Evolutionary conservation across 192 early-diverging fungal genomes (phyloP).

Genomic region (Coemansia sp.): DNA sequence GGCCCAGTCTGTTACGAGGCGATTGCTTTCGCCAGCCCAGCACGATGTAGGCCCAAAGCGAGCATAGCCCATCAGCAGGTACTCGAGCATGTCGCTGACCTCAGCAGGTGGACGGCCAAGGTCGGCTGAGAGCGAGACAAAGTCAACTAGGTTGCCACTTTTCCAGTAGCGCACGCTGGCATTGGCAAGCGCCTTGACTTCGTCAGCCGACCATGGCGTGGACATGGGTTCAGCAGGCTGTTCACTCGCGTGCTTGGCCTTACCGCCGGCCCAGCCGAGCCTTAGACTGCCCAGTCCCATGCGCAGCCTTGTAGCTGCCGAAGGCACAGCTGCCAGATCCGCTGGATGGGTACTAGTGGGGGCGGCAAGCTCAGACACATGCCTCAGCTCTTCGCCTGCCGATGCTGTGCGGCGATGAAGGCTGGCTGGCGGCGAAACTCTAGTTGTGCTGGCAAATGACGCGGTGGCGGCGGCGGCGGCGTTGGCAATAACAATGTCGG

Average conservation of each 20-base stretch:
- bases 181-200: constrained; percentile 31
- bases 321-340: background rate
- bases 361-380: background rate
- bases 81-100: constrained; percentile 49
- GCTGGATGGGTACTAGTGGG: background rate
- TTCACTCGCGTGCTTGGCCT: constrained; percentile 13
- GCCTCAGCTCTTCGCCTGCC: constrained; percentile 21
- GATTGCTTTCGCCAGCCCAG: constrained; percentile 35
- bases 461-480: constrained; percentile 4
- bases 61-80: constrained; percentile 42
- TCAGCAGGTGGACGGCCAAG: constrained; percentile 27
- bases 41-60: constrained; percentile 34
- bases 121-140: constrained; percentile 20
- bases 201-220: constrained; percentile 37
- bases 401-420: constrained; percentile 30
- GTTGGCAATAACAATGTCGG: constrained; percentile 4
- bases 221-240: constrained; percentile 5
- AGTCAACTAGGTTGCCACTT: constrained; percentile 29
- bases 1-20: constrained; percentile 37
- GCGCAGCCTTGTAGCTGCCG: constrained; percentile 18
- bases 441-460: constrained; percentile 15
- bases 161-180: constrained; percentile 37
- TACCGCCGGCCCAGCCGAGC: constrained; percentile 26
- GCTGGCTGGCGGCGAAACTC: background rate
- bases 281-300: constrained; percentile 29